These are phyloP conservation scores for Phytophthora litchii DNA, from an alignment of 352 stramenopile species.

Conservation along the genomic window DNA sequence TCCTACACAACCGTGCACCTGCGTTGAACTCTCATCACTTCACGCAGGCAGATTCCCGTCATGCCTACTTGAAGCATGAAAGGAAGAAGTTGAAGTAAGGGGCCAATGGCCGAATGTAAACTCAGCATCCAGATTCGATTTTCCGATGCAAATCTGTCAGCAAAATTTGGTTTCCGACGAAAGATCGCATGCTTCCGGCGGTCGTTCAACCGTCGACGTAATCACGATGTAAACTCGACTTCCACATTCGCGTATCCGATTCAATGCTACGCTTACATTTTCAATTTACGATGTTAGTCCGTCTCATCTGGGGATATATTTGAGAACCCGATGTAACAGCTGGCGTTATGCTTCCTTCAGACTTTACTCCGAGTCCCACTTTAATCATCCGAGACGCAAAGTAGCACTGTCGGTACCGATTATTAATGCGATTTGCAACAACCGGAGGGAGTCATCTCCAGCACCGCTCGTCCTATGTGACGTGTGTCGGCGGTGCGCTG, in stretches of 20 bases:
- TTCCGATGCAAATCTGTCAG: constrained; percentile 20
- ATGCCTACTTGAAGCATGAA: constrained; percentile 3
- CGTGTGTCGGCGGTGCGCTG: too few species aligned
- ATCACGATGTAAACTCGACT: constrained; percentile 16
- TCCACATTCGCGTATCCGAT: constrained; percentile 9
- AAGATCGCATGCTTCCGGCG: constrained; percentile 19
- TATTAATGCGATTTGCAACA: constrained; percentile 15
- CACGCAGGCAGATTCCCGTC: background rate
- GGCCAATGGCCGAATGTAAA: constrained; percentile 11
- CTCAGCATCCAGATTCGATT: constrained; percentile 5
- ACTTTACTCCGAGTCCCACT: constrained; percentile 13
- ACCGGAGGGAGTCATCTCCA: constrained; percentile 4
- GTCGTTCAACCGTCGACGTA: constrained; percentile 9
- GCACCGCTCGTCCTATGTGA: too few species aligned
- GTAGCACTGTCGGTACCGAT: background rate
- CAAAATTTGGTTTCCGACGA: constrained; percentile 16
- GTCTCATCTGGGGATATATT: constrained; percentile 2
- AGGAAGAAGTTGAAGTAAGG: too few species aligned
- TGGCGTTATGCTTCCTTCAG: constrained; percentile 22
- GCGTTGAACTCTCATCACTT: background rate
- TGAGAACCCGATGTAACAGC: background rate
- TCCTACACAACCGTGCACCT: too few species aligned
- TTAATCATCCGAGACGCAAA: constrained; percentile 17
- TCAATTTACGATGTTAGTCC: background rate
- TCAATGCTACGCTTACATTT: background rate